Base-by-base conservation (phyloP, 345 rosid species). In the Citrus trifoliata region DNA sequence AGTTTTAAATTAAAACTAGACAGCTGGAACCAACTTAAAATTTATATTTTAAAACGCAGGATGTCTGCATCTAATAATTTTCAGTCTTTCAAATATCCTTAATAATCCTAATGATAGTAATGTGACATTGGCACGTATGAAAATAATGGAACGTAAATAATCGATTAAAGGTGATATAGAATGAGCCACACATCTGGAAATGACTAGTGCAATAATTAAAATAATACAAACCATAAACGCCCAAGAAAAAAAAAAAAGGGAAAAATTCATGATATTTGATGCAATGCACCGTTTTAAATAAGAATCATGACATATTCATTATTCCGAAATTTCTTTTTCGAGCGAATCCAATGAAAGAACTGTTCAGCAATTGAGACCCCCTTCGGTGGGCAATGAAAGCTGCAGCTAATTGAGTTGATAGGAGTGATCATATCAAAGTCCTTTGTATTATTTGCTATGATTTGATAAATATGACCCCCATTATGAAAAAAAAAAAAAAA, bases 261-360 rank as follows among this genome's bases (percentile, higher is more conserved):
- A 6, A 67, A 53, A 53, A 38, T 7, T 55, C 73, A 76, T 55
- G 55, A 67, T 35, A 76, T 67, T 6, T 66, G 64, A 66, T 66
- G 53, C 10, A 12, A 66, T 55, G 64, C 10, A 12, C 19, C 24
- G 33, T 7, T 55, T 53, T n/a, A 73, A 59, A 5, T 22, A 56
- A 56, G 60, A 3, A 75, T 46, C 46, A 64, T 27, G 40, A 37
- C 67, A 13, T n/a, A 21, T 42, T 40, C 19, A 63, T 75, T 75
- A 40, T 63, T 75, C 42, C 37, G 10, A 66, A 62, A 63, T 8
- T 48, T 75, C 51, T 30, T 65, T 66, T 76, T n/a, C 13, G 3
- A 37, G 37, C n/a, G 79, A 53, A 67, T 76, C 79, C 73, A 76
- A 76, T 76, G 79, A 38, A 67, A 67, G 16, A 56, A 67, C 79